phyloP scores from a whole-genome alignment of 108 stramenopile species.

The Cylindrotheca fusiformis region DNA sequence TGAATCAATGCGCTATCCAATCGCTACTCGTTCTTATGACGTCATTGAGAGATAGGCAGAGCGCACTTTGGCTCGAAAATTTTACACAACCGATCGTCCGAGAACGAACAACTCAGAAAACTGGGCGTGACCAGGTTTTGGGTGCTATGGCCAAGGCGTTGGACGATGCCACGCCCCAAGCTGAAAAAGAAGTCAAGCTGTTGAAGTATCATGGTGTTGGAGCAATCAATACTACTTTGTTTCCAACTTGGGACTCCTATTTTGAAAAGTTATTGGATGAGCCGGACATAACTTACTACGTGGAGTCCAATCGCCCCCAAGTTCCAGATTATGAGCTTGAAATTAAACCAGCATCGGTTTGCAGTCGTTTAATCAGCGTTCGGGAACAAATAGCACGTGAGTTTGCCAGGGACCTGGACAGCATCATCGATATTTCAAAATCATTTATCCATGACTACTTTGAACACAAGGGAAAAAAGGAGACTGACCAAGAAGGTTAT shows the following conservation, averaged over 20 bases:
- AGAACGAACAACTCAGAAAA: not conserved
- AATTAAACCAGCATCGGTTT: conserved; percentile 61
- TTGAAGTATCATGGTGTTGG: conserved; percentile 64
- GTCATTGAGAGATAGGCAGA: conserved; percentile 65
- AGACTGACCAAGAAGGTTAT: not conserved
- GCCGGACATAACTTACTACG: conserved; percentile 37
- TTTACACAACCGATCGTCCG: conserved; percentile 57
- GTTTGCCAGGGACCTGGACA: conserved; percentile 51
- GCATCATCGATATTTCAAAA: conserved; percentile 51
- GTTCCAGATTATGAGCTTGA: conserved; percentile 58
- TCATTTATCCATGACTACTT: conserved; percentile 17
- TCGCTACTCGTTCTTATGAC: conserved; percentile 67
- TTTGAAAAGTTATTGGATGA: conserved; percentile 56
- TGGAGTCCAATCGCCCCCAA: conserved; percentile 30
- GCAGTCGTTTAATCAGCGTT: conserved; percentile 56
- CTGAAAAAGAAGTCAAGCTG: conserved; percentile 30
- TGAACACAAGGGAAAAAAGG: conserved; percentile 7
- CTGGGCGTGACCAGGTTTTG: conserved; percentile 3
- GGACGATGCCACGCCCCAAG: conserved; percentile 9
- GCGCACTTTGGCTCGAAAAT: conserved; percentile 65
- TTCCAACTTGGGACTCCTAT: conserved; percentile 78
- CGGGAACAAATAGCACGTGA: conserved; percentile 74
- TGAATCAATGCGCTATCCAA: conserved; percentile 73
- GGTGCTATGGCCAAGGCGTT: conserved; percentile 33
- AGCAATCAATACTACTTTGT: conserved; percentile 62